Percentiles rank a stretch among this genome's conserved stretches.
phyloP scores from a whole-genome alignment of 2,329 filamentous ascomycete genomes.

The Scolecobasidium constrictum region DNA sequence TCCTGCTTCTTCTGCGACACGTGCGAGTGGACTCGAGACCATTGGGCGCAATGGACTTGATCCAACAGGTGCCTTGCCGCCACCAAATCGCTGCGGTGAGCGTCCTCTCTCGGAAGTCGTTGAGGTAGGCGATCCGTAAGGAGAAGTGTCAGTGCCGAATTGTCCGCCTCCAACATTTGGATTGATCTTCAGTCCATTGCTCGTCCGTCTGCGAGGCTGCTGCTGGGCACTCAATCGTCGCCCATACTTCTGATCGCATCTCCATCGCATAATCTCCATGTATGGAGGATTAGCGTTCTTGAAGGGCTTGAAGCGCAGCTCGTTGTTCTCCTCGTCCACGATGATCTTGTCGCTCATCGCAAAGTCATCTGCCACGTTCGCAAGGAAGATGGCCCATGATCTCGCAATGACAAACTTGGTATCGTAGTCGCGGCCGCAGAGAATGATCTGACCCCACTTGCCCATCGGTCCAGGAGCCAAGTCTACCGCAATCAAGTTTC shows the following conservation, averaged over 20 bases:
- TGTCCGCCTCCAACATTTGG: constrained; percentile 30
- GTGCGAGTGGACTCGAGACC: constrained; percentile 61
- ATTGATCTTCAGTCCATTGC: constrained; percentile 39
- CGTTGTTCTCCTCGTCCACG: constrained; percentile 83
- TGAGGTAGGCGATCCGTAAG: constrained; percentile 57
- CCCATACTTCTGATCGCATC: constrained; percentile 90
- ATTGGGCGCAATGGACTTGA: constrained; percentile 51
- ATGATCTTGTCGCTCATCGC: constrained; percentile 65
- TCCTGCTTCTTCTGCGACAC: constrained; percentile 63
- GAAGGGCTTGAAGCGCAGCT: constrained; percentile 89
- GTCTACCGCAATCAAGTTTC: constrained; percentile 93
- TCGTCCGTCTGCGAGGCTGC: constrained; percentile 15
- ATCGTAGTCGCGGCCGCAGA: constrained; percentile 96
- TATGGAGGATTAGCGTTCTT: constrained; percentile 90
- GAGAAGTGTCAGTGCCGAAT: constrained; percentile 35
- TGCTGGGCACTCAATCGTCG: constrained; percentile 37
- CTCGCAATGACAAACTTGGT: constrained; percentile 94
- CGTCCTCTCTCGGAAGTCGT: constrained; percentile 50
- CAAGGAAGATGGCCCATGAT: constrained; percentile 83
- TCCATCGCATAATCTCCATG: constrained; percentile 90
- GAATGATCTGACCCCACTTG: constrained; percentile 91
- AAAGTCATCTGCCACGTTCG: constrained; percentile 80
- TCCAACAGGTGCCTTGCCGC: constrained; percentile 44
- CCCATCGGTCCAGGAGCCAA: constrained; percentile 81
- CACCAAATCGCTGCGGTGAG: constrained; percentile 53